Percentiles rank a stretch among this genome's conserved stretches.
Conservation (phyloP, 192 early-diverging fungal genomes). For the Obelidium mucronatum region DNA sequence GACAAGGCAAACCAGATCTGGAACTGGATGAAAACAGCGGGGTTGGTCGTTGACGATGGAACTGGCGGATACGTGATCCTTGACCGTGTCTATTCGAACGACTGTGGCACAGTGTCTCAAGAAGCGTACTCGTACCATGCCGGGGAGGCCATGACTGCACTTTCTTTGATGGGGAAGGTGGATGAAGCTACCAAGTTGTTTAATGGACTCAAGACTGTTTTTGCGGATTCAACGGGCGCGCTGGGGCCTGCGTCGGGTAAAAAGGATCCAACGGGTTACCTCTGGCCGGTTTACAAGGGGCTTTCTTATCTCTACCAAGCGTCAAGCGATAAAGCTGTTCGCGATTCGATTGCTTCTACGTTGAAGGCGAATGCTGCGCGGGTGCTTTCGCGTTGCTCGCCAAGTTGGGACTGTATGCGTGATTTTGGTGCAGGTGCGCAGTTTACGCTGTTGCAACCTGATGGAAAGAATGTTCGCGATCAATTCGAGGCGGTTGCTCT, state of each 20-base stretch:
- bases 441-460: constrained; percentile 19
- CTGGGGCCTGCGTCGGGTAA: not conserved
- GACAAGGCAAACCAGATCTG: constrained; percentile 41
- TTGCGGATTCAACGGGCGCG: not conserved
- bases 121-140: constrained; percentile 29
- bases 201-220: constrained; percentile 7
- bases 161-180: constrained; percentile 25
- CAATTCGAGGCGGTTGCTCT: constrained; percentile 34
- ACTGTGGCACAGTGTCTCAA: not conserved
- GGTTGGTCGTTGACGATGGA: not conserved
- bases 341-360: not conserved
- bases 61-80: constrained; percentile 19
- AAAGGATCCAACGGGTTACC: constrained; percentile 23
- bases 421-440: constrained; percentile 6
- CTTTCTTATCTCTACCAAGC: constrained; percentile 5
- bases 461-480: constrained; percentile 34
- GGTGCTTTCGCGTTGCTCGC: not conserved
- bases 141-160: constrained; percentile 30
- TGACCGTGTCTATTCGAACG: constrained; percentile 20
- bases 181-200: constrained; percentile 4
- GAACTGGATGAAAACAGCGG: constrained; percentile 45
- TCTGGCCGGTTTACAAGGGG: constrained; percentile 30
- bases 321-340: not conserved
- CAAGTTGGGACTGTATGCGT: constrained; percentile 38
- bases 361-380: not conserved